A percentile compares a stretch with the other conserved stretches of the same genome.
Evolutionary conservation across 495 filamentous ascomycete genomes (phyloP).

Genomic region (Aspergillus baeticus): DNA sequence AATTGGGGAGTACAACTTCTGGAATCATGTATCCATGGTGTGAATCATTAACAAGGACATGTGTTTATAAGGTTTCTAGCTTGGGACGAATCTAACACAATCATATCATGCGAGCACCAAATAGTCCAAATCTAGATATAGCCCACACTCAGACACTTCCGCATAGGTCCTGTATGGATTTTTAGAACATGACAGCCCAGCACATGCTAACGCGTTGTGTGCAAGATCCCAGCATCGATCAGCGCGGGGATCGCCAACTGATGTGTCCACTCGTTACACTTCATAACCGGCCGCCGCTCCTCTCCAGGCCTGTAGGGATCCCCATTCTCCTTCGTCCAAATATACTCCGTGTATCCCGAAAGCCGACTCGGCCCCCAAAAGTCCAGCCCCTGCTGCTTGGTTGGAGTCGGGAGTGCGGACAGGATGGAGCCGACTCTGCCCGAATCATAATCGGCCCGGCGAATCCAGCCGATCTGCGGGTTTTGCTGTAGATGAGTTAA

Average conservation of each 20-base stretch:
- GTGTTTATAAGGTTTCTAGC: conserved; percentile 16
- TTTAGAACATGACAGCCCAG: no score
- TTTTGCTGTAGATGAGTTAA: no score
- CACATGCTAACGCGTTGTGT: conserved; percentile 3
- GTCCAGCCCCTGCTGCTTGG: no score
- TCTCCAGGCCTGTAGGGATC: conserved; percentile 10
- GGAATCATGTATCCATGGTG: no score
- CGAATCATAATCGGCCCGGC: no score
- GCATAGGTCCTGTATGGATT: no score
- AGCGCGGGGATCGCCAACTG: conserved; percentile 16
- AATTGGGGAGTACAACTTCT: no score
- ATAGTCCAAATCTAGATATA: not conserved
- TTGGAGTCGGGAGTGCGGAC: no score
- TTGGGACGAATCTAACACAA: not conserved
- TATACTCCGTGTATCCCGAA: not conserved
- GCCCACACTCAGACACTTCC: no score
- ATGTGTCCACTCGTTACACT: conserved; percentile 21
- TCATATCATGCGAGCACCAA: not conserved
- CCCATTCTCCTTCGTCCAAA: conserved; percentile 21
- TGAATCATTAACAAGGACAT: conserved; percentile 28
- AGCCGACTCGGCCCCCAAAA: not conserved
- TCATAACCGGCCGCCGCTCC: conserved; percentile 13
- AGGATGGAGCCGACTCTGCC: no score
- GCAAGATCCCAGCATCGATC: conserved; percentile 4
- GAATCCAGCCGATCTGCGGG: no score